phyloP scores from a whole-genome alignment of 352 stramenopile species.

The Peronosclerospora sorghi region DNA sequence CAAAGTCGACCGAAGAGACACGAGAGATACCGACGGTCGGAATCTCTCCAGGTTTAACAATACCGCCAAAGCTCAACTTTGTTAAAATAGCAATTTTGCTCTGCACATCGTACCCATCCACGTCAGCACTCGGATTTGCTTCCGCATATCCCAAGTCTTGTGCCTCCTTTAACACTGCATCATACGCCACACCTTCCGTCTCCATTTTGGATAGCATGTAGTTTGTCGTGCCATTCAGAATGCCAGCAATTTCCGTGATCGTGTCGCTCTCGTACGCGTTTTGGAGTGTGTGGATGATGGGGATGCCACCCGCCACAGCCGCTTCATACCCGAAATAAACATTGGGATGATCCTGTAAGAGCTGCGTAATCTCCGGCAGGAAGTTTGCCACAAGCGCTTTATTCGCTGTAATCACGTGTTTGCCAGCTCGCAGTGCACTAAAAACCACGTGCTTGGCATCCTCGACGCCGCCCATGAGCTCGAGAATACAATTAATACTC shows the following conservation, averaged over 20 bases:
- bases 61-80: conserved; percentile 88
- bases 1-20: conserved; percentile 89
- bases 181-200: conserved; percentile 85
- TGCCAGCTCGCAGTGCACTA: conserved; percentile 77
- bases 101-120: conserved; percentile 93
- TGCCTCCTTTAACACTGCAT: conserved; percentile 88
- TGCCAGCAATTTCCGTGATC: conserved; percentile 90
- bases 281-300: conserved; percentile 94
- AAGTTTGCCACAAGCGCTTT: conserved; percentile 93
- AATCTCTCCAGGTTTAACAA: conserved; percentile 83
- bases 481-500: conserved; percentile 92
- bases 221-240: conserved; percentile 97
- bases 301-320: conserved; percentile 93
- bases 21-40: conserved; percentile 90
- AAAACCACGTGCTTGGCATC: conserved; percentile 92
- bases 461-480: conserved; percentile 93
- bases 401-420: conserved; percentile 96
- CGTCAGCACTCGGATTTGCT: conserved; percentile 91
- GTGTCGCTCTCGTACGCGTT: conserved; percentile 87
- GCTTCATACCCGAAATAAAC: conserved; percentile 92
- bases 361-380: conserved; percentile 84
- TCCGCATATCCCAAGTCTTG: conserved; percentile 89
- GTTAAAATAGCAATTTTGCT: conserved; percentile 94
- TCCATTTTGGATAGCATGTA: conserved; percentile 98
- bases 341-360: conserved; percentile 65